Base-by-base conservation (phyloP, 1,139 yeast species). In the Zygosaccharomyces pseudobailii region DNA sequence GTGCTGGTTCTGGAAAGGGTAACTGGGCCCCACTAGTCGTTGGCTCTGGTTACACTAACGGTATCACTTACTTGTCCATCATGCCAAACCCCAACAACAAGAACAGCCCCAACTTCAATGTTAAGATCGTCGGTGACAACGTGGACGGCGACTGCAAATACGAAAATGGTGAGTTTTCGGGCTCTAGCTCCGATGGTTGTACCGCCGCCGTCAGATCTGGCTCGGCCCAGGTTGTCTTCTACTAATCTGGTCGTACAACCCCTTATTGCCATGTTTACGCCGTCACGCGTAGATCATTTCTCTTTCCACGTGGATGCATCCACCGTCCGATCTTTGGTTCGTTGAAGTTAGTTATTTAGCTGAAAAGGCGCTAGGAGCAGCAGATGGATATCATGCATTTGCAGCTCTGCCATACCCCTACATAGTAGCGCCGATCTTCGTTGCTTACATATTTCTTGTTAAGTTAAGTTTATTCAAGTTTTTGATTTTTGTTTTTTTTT, bases 21-120 rank as follows among this genome's bases (percentile, higher is more conserved):
- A 92, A 92, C 86, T 92, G 96, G 96, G 95, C 98, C 57, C 98
- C 98, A 61, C 78, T 92, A 59, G 87, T 84, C 71, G 79, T 92
- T 60, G 98, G 98, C 69, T 87, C 97, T 51, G 97, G 97, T 65
- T 75, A 77, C 72, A 76, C 86, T 55, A 71, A 72, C 58, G 96
- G 96, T 59, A 73, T 79, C 56, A 76, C 96, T 51, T 92, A 88
- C 79, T 75, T 92, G 65, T 87, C 97, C 17, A 75, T 92, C 71
- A 87, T 89, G 71, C 96, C 97, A 70, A 90, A 90, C 75, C 96
- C 97, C 66, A 88, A 88, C 81, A 88, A 87, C 78, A 62, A 68
- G 43, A 70, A 76, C 40, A 71, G 89, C 52, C 86, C 92, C 65
- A 87, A 88, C 79, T 92, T 74, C 76, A 87, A 81, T 65, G 85